Percentiles rank a stretch among this genome's conserved stretches.
Evolutionary conservation across 106 monocot genomes (phyloP).

Genomic region (Acanthochlamys bracteata): DNA sequence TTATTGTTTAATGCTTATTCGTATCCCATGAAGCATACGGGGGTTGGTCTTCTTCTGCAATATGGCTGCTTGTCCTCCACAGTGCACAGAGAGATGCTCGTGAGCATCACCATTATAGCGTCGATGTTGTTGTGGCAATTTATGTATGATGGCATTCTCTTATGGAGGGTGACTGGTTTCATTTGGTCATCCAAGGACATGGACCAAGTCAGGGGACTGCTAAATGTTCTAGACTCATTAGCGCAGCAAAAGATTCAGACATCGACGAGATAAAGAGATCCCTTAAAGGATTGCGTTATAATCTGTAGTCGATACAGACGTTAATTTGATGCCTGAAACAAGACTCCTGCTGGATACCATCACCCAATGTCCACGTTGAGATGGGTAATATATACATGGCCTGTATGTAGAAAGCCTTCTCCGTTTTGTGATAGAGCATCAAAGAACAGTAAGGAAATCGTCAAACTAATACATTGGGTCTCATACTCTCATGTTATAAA

Average conservation of each 20-base stretch:
- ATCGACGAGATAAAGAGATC: conserved; percentile 56
- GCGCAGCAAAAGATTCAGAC: conserved; percentile 78
- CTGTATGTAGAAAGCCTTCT: too few species aligned
- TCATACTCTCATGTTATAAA: too few species aligned
- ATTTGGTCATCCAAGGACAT: conserved; percentile 71
- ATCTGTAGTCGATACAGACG: too few species aligned
- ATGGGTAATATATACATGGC: too few species aligned
- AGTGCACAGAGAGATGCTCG: conserved; percentile 91
- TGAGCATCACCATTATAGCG: conserved; percentile 85
- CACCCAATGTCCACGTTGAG: too few species aligned
- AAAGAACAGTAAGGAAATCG: too few species aligned
- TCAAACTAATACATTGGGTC: too few species aligned
- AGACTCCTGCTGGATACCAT: too few species aligned
- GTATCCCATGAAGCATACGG: conserved; percentile 86
- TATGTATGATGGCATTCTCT: conserved; percentile 85
- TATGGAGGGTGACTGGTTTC: conserved; percentile 82
- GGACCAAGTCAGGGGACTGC: conserved; percentile 27
- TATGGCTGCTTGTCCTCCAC: conserved; percentile 91
- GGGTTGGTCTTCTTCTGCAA: conserved; percentile 72
- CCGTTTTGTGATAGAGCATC: too few species aligned
- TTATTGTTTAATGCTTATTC: neutral
- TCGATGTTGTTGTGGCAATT: conserved; percentile 82
- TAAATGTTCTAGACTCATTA: conserved; percentile 61
- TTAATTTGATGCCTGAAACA: too few species aligned
- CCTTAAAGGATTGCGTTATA: conserved; percentile 61